Evolutionary conservation across 177 flowering plant species (phyloP).

Genomic region (Vitis hybrid): DNA sequence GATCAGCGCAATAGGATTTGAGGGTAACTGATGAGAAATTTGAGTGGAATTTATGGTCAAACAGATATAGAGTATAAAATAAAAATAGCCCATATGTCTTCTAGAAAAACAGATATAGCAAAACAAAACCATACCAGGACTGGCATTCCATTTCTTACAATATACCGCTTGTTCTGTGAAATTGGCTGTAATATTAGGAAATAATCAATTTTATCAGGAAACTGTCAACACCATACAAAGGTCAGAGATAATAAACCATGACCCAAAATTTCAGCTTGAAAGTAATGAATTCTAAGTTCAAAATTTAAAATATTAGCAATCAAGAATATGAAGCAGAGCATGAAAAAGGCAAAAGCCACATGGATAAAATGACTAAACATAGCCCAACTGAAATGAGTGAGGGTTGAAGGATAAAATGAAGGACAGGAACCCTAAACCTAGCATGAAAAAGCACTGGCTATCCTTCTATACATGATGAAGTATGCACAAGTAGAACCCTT

Average conservation of each 20-base stretch:
- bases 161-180: conserved; percentile 75
- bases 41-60: conserved; percentile 11
- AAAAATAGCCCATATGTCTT: neutral
- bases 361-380: too few relatives aligned
- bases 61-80: neutral
- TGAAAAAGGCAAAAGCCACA: neutral
- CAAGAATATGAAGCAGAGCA: neutral
- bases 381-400: too few relatives aligned
- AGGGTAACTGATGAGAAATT: conserved; percentile 60
- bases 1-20: conserved; percentile 72
- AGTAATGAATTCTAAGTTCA: neutral
- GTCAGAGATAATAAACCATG: neutral
- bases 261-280: neutral
- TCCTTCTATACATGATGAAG: too few relatives aligned
- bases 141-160: conserved; percentile 78
- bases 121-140: conserved; percentile 51
- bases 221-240: neutral
- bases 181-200: conserved; percentile 63
- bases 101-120: neutral
- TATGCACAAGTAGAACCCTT: conserved; percentile 20
- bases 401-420: too few relatives aligned
- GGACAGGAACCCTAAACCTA: too few relatives aligned
- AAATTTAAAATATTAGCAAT: neutral
- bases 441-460: neutral
- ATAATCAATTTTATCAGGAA: conserved; percentile 8